Evolutionary conservation across 148 eudicot species (phyloP).

Genomic region (Nepenthes mirabilis): DNA sequence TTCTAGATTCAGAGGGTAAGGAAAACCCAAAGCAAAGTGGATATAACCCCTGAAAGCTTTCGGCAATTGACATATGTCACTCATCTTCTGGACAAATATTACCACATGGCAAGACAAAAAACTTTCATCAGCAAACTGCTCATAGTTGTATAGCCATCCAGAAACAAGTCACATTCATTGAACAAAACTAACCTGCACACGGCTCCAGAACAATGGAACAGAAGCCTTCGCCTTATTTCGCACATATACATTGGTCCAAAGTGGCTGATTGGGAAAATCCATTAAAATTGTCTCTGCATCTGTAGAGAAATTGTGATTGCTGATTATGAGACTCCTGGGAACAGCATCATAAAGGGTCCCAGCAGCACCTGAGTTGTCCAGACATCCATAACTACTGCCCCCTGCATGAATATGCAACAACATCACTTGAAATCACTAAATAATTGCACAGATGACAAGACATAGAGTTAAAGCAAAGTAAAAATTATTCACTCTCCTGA

Average conservation of each 20-base stretch:
- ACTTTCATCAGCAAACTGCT: not conserved
- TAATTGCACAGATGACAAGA: too few species aligned
- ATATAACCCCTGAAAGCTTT: too few species aligned
- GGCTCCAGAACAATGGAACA: conserved; percentile 91
- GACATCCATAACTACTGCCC: conserved; percentile 84
- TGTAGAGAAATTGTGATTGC: conserved; percentile 72
- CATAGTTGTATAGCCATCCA: not conserved
- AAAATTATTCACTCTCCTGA: too few species aligned
- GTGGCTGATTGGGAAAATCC: conserved; percentile 93
- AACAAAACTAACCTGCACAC: conserved; percentile 71
- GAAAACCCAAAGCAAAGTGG: too few species aligned
- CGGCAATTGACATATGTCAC: too few species aligned
- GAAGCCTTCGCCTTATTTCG: conserved; percentile 67
- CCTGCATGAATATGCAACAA: conserved; percentile 41
- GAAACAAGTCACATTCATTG: not conserved
- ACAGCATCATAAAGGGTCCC: conserved; percentile 93
- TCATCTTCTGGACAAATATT: too few species aligned
- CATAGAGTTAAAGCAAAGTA: too few species aligned
- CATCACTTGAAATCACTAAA: not conserved
- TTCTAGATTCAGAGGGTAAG: too few species aligned
- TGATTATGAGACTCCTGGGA: conserved; percentile 77
- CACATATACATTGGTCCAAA: conserved; percentile 84
- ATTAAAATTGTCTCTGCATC: conserved; percentile 68
- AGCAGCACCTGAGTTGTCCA: conserved; percentile 85
- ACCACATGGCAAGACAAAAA: too few species aligned